phyloP scores from a whole-genome alignment of 257 asterid genomes.

The Catharanthus roseus region DNA sequence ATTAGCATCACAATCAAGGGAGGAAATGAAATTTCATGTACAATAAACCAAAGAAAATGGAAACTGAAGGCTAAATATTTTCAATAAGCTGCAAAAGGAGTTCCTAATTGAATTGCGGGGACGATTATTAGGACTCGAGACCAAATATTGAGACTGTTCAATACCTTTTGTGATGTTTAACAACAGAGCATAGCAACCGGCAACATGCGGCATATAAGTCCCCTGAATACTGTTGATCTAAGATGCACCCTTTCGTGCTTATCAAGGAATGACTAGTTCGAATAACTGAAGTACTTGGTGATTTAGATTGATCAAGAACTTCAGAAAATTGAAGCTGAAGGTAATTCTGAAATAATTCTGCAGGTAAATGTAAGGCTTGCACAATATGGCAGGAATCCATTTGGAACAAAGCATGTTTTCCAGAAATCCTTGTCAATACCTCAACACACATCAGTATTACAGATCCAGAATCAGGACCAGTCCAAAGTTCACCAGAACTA shows the following conservation, averaged over 20 bases:
- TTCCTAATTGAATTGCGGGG: neutral
- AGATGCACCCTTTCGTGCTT: conserved; percentile 18
- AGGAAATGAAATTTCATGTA: conserved; percentile 1
- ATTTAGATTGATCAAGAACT: conserved; percentile 20
- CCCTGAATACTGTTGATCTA: conserved; percentile 43
- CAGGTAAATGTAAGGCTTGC: conserved; percentile 69
- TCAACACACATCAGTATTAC: conserved; percentile 66
- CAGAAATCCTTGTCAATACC: conserved; percentile 58
- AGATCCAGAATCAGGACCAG: conserved; percentile 73
- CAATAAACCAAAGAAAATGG: neutral
- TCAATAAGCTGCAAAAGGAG: neutral
- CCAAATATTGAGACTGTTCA: conserved; percentile 13
- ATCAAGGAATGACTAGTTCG: conserved; percentile 16
- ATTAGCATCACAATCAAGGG: neutral
- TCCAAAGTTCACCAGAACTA: conserved; percentile 26
- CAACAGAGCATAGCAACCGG: conserved; percentile 59
- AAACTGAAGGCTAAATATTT: neutral
- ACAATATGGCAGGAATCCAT: conserved; percentile 55
- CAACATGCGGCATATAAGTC: conserved; percentile 80
- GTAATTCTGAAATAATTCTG: conserved; percentile 58
- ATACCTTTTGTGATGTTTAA: conserved; percentile 77
- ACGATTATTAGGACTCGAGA: neutral
- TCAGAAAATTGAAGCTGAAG: conserved; percentile 46
- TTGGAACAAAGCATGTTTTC: conserved; percentile 52
- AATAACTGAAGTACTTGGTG: conserved; percentile 5